Base-by-base conservation (phyloP, 2,329 filamentous ascomycete genomes). In the Ilyonectria sp. region DNA sequence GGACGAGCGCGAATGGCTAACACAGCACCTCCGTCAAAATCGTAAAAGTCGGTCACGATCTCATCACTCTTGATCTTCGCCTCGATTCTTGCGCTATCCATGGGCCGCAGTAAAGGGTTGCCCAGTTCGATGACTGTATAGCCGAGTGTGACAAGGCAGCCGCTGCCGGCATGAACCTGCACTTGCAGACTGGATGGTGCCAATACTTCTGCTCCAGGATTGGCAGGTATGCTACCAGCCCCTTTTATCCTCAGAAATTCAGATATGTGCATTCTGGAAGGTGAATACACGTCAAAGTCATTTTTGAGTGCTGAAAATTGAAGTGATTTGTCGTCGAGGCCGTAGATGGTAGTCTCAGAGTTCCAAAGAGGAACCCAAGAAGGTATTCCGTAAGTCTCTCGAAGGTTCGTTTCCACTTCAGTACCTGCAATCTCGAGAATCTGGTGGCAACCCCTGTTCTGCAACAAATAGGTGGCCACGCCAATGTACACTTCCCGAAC, bases 401-500 rank as follows among this genome's bases (percentile, higher is more conserved):
- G 67, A 26, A 53, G 55, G 11, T 46, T 13, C 11, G 17, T 33
- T n/a, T 47, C 37, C 13, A 60, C 40, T 7, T 57, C 55, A 40
- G 56, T 60, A 3, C 13, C 13, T 40, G 63, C 37, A 8, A 70
- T 31, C 40, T 70, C 58, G 5, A 70, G 43, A 17, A 59, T 49
- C 1, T 58, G 23, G 15, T 47, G 29, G 4, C 21, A 21, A 11
- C 15, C 8, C 26, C 47, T 40, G 6, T 57, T 29, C 26, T 57
- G 63, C 9, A 70, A 49, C 13, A 69, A 21, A 19, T 69, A 70
- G 13, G 68, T 17, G 0, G 68, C 67, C 37, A 64, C 59, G 19
- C 68, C 68, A 29, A 70, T 70, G 13, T 59, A 69, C 13, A 70
- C 68, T 49, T 70, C 68, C 10, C 68, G 55, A n/a, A 69, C 63